Percentiles rank a stretch among this genome's conserved stretches.
phyloP scores from a whole-genome alignment of 208 protist species.

The Endotrypanum monterogeii region DNA sequence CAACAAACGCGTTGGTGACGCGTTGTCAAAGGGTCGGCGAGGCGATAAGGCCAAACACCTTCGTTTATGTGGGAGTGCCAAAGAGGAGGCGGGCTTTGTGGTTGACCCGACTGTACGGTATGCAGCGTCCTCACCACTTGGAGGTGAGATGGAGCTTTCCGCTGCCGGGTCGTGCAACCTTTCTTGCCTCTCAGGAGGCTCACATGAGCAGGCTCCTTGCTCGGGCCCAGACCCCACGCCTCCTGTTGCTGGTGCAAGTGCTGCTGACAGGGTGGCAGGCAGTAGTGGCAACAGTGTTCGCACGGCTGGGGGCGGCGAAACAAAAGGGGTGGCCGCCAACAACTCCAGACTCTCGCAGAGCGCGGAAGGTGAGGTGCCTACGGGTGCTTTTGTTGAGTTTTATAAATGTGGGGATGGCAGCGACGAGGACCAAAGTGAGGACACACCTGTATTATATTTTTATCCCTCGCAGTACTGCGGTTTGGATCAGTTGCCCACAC shows the following conservation, averaged over 20 bases:
- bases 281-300: neutral
- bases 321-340: neutral
- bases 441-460: constrained; percentile 42
- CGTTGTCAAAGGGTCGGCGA: neutral
- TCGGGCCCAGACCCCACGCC: neutral
- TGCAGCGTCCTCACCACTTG: neutral
- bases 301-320: neutral
- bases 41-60: neutral
- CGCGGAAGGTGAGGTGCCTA: neutral
- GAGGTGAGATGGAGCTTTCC: neutral
- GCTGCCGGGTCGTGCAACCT: neutral
- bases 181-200: neutral
- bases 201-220: neutral
- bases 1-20: constrained; percentile 38
- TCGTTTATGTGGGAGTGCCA: neutral
- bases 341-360: neutral
- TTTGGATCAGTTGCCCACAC: constrained; percentile 51
- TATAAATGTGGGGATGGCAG: neutral
- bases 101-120: constrained; percentile 27
- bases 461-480: constrained; percentile 76
- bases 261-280: neutral
- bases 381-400: neutral
- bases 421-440: constrained; percentile 12
- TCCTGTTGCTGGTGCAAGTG: neutral
- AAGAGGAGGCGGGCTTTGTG: constrained; percentile 21